A percentile compares a stretch with the other conserved stretches of the same genome.
Conservation (phyloP, 768 basidiomycete species). For the Porphyrellus cyaneotinctus region DNA sequence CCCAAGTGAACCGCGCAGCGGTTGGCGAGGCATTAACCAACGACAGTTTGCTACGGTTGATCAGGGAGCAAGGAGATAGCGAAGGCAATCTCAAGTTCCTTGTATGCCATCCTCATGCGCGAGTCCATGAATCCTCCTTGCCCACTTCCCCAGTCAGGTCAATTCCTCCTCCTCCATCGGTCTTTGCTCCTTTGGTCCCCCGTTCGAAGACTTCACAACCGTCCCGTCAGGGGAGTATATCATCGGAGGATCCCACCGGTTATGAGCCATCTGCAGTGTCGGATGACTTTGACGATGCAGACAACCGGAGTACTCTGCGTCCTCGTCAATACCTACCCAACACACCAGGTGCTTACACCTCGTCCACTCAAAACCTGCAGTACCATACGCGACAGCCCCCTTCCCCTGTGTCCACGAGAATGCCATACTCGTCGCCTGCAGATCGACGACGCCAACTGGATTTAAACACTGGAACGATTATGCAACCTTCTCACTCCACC, state of each 20-base stretch:
- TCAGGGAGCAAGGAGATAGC: slow-evolving; percentile 66
- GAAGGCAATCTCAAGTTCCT: slow-evolving; percentile 83
- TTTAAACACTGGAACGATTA: slow-evolving; percentile 10
- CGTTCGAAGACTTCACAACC: slow-evolving; percentile 44
- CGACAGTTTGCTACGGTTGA: slow-evolving; percentile 68
- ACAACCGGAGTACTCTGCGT: slow-evolving; percentile 45
- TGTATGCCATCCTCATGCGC: slow-evolving; percentile 61
- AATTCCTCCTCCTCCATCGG: slow-evolving; percentile 48
- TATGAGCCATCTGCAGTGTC: slow-evolving; percentile 58
- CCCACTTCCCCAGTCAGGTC: slow-evolving; percentile 41
- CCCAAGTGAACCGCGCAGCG: slow-evolving; percentile 77
- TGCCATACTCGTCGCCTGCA: slow-evolving; percentile 18
- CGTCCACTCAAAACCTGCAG: slow-evolving; percentile 41
- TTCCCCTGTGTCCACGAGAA: slow-evolving; percentile 31
- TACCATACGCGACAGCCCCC: slow-evolving; percentile 37
- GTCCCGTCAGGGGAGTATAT: slow-evolving; percentile 66
- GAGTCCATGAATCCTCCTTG: slow-evolving; percentile 51
- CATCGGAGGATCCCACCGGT: slow-evolving; percentile 61
- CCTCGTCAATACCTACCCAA: slow-evolving; percentile 33
- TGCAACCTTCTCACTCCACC: slow-evolving; percentile 28
- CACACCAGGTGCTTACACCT: slow-evolving; percentile 26
- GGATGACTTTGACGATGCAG: slow-evolving; percentile 58
- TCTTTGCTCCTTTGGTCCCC: slow-evolving; percentile 46
- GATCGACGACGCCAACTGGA: slow-evolving; percentile 29
- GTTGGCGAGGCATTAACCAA: slow-evolving; percentile 70